Evolutionary conservation across 1,139 yeast species (phyloP).

Genomic region (Saccharomyces pastorianus): DNA sequence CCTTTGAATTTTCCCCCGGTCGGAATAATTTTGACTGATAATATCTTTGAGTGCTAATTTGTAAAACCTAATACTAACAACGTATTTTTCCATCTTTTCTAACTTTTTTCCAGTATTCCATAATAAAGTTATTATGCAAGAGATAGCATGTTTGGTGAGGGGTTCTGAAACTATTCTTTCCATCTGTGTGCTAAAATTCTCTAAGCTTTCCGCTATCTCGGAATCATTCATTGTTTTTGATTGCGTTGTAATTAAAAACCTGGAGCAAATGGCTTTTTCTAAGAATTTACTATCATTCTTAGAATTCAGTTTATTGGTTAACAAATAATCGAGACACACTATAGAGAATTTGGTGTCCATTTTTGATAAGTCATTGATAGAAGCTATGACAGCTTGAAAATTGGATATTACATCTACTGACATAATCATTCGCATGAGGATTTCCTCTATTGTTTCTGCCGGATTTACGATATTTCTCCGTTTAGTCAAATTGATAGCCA

Average conservation of each 20-base stretch:
- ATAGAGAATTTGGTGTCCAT: conserved; percentile 11
- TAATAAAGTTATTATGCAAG: conserved; percentile 21
- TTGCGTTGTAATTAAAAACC: conserved; percentile 20
- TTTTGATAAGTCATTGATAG: conserved; percentile 19
- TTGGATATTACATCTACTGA: conserved; percentile 13
- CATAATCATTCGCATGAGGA: conserved; percentile 20
- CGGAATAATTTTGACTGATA: conserved; percentile 15
- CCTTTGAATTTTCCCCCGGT: conserved; percentile 21
- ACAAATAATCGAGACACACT: conserved; percentile 19
- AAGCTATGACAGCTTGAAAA: conserved; percentile 15
- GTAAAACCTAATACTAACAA: conserved; percentile 15
- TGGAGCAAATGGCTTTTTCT: conserved; percentile 15
- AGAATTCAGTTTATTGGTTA: conserved; percentile 17
- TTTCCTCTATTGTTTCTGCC: conserved; percentile 12
- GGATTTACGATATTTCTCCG: conserved; percentile 3
- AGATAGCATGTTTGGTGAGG: conserved; percentile 12
- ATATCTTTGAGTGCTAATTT: conserved; percentile 13
- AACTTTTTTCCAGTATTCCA: conserved; percentile 25
- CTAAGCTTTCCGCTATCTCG: conserved; percentile 15
- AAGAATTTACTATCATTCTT: conserved; percentile 10
- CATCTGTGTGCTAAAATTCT: conserved; percentile 9
- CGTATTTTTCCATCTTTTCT: conserved; percentile 17
- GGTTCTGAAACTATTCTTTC: conserved; percentile 11
- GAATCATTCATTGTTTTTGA: conserved; percentile 11
- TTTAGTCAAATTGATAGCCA: conserved; percentile 12